Evolutionary conservation across 2,329 filamentous ascomycete species (phyloP).

Genomic region (Coniochaeta sp.): DNA sequence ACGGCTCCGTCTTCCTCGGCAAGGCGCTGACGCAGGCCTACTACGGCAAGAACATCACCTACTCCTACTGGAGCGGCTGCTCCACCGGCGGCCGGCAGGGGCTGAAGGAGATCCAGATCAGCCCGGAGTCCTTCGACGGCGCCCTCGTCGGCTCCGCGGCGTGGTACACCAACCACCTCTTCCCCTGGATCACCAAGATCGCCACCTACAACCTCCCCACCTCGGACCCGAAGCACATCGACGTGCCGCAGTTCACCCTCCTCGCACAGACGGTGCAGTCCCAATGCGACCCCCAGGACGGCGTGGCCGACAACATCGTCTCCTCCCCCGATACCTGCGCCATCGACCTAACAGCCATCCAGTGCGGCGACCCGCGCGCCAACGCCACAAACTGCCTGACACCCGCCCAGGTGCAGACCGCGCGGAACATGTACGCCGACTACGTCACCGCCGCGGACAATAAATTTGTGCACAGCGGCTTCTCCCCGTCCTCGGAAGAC

Average conservation of each 20-base stretch:
- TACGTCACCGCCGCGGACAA: conserved; percentile 4
- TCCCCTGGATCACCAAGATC: conserved; percentile 27
- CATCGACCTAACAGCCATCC: conserved; percentile 27
- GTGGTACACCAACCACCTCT: conserved; percentile 33
- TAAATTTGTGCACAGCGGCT: conserved; percentile 5
- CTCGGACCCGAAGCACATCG: conserved; percentile 31
- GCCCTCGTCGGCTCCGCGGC: conserved; percentile 43
- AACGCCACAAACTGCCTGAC: conserved; percentile 8
- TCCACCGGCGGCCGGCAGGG: conserved; percentile 55
- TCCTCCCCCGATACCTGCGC: conserved; percentile 32
- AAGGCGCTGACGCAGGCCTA: conserved; percentile 34
- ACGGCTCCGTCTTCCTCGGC: conserved; percentile 38
- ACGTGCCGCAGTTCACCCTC: conserved; percentile 28
- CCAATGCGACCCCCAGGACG: conserved; percentile 42
- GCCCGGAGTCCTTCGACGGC: conserved; percentile 50
- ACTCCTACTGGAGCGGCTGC: conserved; percentile 50
- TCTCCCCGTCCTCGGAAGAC: background rate
- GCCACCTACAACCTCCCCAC: conserved; percentile 36
- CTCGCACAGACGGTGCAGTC: conserved; percentile 29
- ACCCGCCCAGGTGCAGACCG: conserved; percentile 7
- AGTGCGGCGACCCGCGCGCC: conserved; percentile 19
- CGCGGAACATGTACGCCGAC: conserved; percentile 7
- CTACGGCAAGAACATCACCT: conserved; percentile 32
- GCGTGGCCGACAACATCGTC: conserved; percentile 38
- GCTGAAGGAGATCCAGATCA: conserved; percentile 42